Evolutionary conservation across 1,139 yeast genomes (phyloP).

Genomic region (Insectozyma bohioensis): DNA sequence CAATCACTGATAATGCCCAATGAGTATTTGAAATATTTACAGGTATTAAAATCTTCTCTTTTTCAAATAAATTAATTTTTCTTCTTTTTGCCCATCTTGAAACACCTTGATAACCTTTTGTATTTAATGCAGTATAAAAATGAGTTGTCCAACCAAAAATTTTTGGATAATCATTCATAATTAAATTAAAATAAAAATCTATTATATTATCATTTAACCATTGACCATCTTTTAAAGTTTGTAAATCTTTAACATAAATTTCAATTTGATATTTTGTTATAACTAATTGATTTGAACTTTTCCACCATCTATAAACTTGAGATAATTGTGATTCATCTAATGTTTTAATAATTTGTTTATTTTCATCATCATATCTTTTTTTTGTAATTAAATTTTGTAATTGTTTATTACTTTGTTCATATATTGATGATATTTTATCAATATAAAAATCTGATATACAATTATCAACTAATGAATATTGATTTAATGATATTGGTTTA

Average conservation of each 20-base stretch:
- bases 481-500: constrained; percentile 16
- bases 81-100: constrained; percentile 88
- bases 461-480: constrained; percentile 19
- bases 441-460: constrained; percentile 18
- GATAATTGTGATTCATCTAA: constrained; percentile 19
- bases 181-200: constrained; percentile 71
- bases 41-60: constrained; percentile 75
- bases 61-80: constrained; percentile 62
- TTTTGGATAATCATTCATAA: constrained; percentile 40
- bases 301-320: constrained; percentile 27
- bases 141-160: constrained; percentile 83
- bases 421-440: constrained; percentile 17
- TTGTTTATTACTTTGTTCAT: constrained; percentile 15
- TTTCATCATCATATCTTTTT: constrained; percentile 16
- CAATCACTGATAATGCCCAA: constrained; percentile 88
- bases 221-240: constrained; percentile 63
- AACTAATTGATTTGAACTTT: constrained; percentile 17
- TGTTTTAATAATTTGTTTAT: constrained; percentile 14
- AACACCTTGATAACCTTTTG: constrained; percentile 79
- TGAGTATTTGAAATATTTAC: constrained; percentile 81
- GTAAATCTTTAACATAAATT: constrained; percentile 63
- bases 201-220: constrained; percentile 95
- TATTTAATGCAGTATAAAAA: constrained; percentile 70
- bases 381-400: constrained; percentile 17
- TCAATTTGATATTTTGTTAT: constrained; percentile 49